Conservation (phyloP, 116 monocot genomes). For the Posidonia oceanica region DNA sequence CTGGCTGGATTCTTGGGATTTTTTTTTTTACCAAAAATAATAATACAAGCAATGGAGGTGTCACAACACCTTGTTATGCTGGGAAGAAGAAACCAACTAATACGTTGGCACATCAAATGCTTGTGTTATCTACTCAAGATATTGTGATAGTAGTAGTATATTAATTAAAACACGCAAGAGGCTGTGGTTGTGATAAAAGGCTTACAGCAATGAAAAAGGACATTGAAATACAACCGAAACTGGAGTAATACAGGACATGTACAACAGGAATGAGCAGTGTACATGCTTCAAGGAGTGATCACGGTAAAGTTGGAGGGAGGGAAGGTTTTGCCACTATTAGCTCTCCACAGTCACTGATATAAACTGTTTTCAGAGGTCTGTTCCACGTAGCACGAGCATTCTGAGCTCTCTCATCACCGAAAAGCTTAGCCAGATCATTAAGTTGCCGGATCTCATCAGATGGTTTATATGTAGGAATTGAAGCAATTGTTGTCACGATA, state of each 20-base stretch:
- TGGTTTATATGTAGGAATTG: slow-evolving; percentile 75
- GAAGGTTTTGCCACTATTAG: slow-evolving; percentile 75
- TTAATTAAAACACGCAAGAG: not conserved
- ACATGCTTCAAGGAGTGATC: not conserved
- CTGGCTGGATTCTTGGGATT: too few species aligned
- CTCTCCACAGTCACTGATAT: slow-evolving; percentile 86
- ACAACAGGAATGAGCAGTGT: not conserved
- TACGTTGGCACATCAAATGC: too few species aligned
- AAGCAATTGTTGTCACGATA: slow-evolving; percentile 58
- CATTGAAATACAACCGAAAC: not conserved
- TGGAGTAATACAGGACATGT: not conserved
- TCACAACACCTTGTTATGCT: too few species aligned
- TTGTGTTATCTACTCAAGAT: too few species aligned
- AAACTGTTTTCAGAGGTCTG: slow-evolving; percentile 69
- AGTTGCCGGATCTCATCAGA: slow-evolving; percentile 73
- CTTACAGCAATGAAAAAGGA: not conserved
- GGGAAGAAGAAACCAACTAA: too few species aligned
- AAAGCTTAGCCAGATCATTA: slow-evolving; percentile 74
- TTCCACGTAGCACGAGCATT: slow-evolving; percentile 72
- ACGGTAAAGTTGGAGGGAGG: slow-evolving; percentile 71
- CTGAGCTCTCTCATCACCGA: slow-evolving; percentile 89
- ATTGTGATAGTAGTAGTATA: too few species aligned
- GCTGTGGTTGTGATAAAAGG: not conserved
- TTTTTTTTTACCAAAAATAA: too few species aligned
- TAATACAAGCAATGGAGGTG: too few species aligned